phyloP scores from a whole-genome alignment of 1,139 yeast genomes.

The Casaregolazyma lundiana region DNA sequence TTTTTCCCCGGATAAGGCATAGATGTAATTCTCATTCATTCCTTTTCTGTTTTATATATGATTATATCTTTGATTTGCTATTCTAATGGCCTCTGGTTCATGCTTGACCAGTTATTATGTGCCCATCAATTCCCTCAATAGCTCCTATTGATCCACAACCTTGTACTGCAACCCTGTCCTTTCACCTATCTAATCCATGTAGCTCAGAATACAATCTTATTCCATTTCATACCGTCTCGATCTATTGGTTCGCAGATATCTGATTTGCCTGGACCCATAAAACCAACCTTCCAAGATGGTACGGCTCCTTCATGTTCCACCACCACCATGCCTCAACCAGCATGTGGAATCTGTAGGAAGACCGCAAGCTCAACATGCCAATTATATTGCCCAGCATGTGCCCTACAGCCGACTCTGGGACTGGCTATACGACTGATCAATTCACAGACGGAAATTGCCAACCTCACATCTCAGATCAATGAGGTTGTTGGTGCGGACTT shows the following conservation, averaged over 20 bases:
- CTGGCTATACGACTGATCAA: slow-evolving; percentile 29
- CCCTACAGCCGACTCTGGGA: slow-evolving; percentile 25
- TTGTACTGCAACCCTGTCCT: not conserved
- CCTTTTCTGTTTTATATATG: not conserved
- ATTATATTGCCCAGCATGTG: slow-evolving; percentile 30
- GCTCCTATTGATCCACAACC: not conserved
- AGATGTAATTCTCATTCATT: not conserved
- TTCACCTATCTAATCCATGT: too few species aligned
- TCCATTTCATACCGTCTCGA: too few species aligned
- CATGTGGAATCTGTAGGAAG: slow-evolving; percentile 28
- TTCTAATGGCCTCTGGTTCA: not conserved
- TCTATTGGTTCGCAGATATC: too few species aligned
- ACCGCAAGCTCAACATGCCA: slow-evolving; percentile 16
- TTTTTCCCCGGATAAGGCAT: too few species aligned
- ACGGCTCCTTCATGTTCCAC: slow-evolving; percentile 2
- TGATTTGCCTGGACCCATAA: too few species aligned
- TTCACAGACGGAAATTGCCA: slow-evolving; percentile 25
- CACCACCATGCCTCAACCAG: slow-evolving; percentile 7
- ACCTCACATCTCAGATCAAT: slow-evolving; percentile 21
- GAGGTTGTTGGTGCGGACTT: slow-evolving; percentile 15
- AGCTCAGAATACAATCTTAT: too few species aligned
- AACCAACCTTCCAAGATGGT: too few species aligned
- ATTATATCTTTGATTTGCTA: not conserved
- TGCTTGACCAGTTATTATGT: too few species aligned
- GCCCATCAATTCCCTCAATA: too few species aligned